Evolutionary conservation across 1,284 basidiomycete genomes (phyloP), one percentile per base, ranked within the genome.

Genomic region (Cryptococcus wingfieldii): DNA sequence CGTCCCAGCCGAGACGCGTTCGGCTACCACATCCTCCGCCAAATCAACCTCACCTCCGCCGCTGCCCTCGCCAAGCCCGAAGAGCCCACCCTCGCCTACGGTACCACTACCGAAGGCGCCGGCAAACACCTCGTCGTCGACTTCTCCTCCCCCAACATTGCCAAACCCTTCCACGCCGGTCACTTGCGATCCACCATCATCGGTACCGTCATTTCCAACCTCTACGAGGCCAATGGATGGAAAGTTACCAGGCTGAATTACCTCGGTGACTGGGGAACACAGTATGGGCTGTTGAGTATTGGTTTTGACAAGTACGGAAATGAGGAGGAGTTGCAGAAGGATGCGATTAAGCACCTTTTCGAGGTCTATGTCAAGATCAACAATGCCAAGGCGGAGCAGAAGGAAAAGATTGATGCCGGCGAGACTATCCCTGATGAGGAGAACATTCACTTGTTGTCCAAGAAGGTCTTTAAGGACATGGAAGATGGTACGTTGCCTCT

Each of bases 151-250:
- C 94, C 95, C 18, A 98, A 99, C 76, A 98, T 98, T 70, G 95
- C 96, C 39, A 99, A 99, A 76, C 89, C 89, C 5, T 98, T 98
- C 84, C 95, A 98, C 71, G 94, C 97, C 55, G 96, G 96, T 16
- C 95, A 98, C 76, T 79, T 98, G 61, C 84, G 96, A 53, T 93
- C 89, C 62, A 99, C 96, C 23, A 98, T 99, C 76, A 97, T 98
- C 70, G 96, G 96, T 39, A 88, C 91, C 0, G 97, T 97, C 80
- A 78, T 98, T 50, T 81, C 84, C 38, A 98, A 98, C 78, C 71
- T 98, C 53, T 95, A 98, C 80, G 88, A 88, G 72, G 84, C 91
- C 6, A 89, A 87, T 68, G 94, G 95, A 14, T 98, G 93, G 93
- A 84, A 93, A 25, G 93, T 95, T 18, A 78, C 84, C 44, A 84